These are phyloP conservation scores for Candida taoyuanica DNA, from an alignment of 805 yeast species.

Conservation along the genomic window DNA sequence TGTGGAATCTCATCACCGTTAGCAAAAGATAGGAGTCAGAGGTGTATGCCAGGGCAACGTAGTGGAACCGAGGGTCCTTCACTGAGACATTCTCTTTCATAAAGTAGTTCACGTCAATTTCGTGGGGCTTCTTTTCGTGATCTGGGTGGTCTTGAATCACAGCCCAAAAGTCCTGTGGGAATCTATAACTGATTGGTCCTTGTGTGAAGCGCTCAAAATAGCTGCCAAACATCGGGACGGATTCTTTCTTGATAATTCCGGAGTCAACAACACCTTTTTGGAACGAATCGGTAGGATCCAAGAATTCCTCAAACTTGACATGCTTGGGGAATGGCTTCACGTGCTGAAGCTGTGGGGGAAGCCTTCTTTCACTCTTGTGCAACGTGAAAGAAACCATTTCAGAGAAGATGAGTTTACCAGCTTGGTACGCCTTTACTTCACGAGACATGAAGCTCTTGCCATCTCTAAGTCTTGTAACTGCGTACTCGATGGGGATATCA, in stretches of 20 bases:
- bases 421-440: constrained; percentile 52
- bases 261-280: constrained; percentile 13
- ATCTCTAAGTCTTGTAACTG: constrained; percentile 47
- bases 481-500: constrained; percentile 42
- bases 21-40: constrained; percentile 55
- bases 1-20: constrained; percentile 47
- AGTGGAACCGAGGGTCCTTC: constrained; percentile 36
- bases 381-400: constrained; percentile 38
- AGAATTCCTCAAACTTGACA: constrained; percentile 14
- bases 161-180: constrained; percentile 32
- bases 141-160: constrained; percentile 17
- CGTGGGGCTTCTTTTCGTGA: constrained; percentile 17
- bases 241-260: constrained; percentile 10
- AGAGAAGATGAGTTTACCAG: constrained; percentile 44
- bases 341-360: constrained; percentile 15
- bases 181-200: constrained; percentile 32
- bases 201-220: constrained; percentile 31
- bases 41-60: constrained; percentile 54
- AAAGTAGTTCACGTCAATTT: constrained; percentile 17
- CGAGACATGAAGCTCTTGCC: constrained; percentile 50
- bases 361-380: constrained; percentile 5
- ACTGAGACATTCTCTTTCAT: constrained; percentile 15
- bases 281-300: constrained; percentile 13
- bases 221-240: constrained; percentile 4
- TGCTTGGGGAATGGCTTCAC: constrained; percentile 16